phyloP scores from a whole-genome alignment of 371 early-diverging fungal species.

The Parasitella parasitica region DNA sequence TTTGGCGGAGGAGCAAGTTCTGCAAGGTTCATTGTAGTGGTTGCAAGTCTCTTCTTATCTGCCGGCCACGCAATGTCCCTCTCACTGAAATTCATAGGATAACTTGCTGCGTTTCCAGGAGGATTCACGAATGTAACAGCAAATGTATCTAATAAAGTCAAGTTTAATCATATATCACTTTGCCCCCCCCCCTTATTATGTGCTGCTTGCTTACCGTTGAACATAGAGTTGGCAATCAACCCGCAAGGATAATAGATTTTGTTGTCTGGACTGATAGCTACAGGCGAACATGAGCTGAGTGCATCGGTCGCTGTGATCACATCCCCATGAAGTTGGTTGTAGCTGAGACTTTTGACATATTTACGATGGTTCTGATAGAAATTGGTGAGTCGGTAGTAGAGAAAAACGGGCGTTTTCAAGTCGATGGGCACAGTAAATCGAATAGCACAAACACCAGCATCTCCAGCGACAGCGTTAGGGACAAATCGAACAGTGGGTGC shows the following conservation, averaged over 20 bases:
- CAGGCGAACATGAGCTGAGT: conserved; percentile 33
- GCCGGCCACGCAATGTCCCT: conserved; percentile 83
- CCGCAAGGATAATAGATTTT: conserved; percentile 90
- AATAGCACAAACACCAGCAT: conserved; percentile 60
- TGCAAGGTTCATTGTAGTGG: conserved; percentile 38
- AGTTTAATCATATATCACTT: not conserved
- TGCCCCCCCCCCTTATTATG: not conserved
- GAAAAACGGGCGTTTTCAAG: conserved; percentile 68
- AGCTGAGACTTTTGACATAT: conserved; percentile 83
- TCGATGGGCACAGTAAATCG: conserved; percentile 59
- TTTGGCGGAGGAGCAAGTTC: conserved; percentile 67
- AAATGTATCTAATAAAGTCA: conserved; percentile 45
- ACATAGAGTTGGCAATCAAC: conserved; percentile 89
- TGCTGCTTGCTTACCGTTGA: conserved; percentile 67
- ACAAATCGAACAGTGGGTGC: conserved; percentile 35
- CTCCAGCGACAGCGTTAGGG: conserved; percentile 26
- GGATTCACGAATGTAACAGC: conserved; percentile 50
- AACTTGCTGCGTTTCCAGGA: conserved; percentile 24
- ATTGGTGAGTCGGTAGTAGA: conserved; percentile 87
- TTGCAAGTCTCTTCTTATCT: conserved; percentile 64
- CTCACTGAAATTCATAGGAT: conserved; percentile 45
- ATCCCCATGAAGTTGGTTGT: conserved; percentile 77
- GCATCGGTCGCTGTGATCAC: conserved; percentile 31
- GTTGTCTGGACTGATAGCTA: conserved; percentile 28
- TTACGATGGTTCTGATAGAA: conserved; percentile 95